Evolutionary conservation across 345 rosid species (phyloP).

Genomic region (Reutealis trisperma): DNA sequence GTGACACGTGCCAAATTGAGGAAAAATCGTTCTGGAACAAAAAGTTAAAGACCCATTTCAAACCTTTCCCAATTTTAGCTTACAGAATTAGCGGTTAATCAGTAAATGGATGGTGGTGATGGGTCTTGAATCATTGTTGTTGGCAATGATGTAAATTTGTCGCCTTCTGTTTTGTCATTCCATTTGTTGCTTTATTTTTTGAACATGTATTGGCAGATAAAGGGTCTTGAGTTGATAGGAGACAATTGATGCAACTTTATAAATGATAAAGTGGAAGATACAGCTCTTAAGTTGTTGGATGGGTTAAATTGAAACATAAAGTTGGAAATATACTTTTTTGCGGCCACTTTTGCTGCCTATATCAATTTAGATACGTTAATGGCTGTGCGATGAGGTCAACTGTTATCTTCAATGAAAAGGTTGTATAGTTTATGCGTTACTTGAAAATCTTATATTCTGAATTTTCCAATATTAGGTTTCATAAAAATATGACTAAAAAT

Average conservation of each 20-base stretch:
- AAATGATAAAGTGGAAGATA: neutral
- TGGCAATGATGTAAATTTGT: constrained; percentile 47
- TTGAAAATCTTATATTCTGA: neutral
- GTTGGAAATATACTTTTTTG: neutral
- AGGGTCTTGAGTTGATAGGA: constrained; percentile 12
- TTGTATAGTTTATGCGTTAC: neutral
- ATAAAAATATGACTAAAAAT: too few relatives aligned
- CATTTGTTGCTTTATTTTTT: constrained; percentile 51
- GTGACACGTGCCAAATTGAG: constrained; percentile 46
- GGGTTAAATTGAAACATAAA: neutral
- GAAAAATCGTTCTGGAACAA: constrained; percentile 49
- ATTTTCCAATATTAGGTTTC: neutral
- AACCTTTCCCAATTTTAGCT: constrained; percentile 18
- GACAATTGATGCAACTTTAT: constrained; percentile 10
- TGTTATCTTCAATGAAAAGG: neutral
- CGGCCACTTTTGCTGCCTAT: neutral
- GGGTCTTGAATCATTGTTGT: constrained; percentile 24
- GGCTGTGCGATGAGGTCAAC: neutral
- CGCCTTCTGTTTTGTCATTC: constrained; percentile 28
- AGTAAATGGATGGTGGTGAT: constrained; percentile 31
- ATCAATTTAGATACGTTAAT: neutral
- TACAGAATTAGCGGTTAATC: constrained; percentile 32
- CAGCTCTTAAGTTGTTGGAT: neutral
- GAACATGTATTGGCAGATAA: constrained; percentile 22
- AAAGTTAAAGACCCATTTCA: constrained; percentile 23